A percentile compares a stretch with the other conserved stretches of the same genome.
phyloP scores from a whole-genome alignment of 148 eudicot genomes.

The Bassia scoparia region DNA sequence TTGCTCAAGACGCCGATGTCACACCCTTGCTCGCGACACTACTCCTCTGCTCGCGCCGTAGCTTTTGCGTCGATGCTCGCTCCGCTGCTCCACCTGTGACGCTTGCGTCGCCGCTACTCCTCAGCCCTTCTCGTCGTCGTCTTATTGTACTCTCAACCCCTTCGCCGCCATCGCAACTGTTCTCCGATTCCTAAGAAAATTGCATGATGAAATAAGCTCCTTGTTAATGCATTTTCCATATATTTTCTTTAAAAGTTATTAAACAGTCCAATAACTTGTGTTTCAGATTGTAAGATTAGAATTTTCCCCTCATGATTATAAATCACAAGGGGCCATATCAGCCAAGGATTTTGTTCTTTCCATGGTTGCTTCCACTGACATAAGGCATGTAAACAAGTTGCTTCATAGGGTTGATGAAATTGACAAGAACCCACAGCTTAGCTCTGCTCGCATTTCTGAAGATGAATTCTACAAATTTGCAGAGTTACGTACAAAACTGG shows the following conservation, averaged over 20 bases:
- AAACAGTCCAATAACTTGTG: not conserved
- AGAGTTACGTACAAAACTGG: constrained; percentile 48
- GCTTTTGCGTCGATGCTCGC: too few relatives aligned
- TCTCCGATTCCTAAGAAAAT: constrained; percentile 60
- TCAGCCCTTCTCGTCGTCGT: too few relatives aligned
- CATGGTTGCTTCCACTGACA: constrained; percentile 71
- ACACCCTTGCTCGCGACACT: too few relatives aligned
- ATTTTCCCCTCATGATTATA: constrained; percentile 62
- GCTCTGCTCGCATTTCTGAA: constrained; percentile 39
- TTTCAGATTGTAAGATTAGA: constrained; percentile 56
- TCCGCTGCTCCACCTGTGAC: too few relatives aligned
- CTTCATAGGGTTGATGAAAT: constrained; percentile 63
- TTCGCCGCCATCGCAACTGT: constrained; percentile 71
- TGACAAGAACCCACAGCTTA: constrained; percentile 36
- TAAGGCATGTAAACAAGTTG: constrained; percentile 52
- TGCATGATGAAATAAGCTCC: constrained; percentile 61
- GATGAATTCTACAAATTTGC: constrained; percentile 56
- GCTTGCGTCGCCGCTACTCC: too few relatives aligned
- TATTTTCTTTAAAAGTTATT: not conserved
- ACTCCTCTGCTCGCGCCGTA: too few relatives aligned
- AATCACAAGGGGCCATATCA: constrained; percentile 47
- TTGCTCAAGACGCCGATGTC: too few relatives aligned
- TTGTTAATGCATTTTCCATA: not conserved
- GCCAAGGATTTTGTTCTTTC: constrained; percentile 76
- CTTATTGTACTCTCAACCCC: too few relatives aligned